Evolutionary conservation across 768 basidiomycete genomes (phyloP).

Genomic region (Tricholoma hemisulphureum): DNA sequence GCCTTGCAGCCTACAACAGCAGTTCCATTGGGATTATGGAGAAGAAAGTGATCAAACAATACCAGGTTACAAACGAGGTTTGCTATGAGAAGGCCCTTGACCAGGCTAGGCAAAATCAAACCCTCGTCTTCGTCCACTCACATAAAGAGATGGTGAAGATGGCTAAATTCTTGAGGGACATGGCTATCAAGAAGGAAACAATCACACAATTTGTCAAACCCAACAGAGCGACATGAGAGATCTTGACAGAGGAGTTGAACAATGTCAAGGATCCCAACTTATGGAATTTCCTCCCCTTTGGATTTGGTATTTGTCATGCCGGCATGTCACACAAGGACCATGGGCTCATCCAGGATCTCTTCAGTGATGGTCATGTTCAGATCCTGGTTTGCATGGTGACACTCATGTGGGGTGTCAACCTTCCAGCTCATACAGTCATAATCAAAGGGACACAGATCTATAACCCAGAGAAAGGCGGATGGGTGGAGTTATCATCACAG

Average conservation of each 20-base stretch:
- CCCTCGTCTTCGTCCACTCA: conserved; percentile 96
- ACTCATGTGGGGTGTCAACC: conserved; percentile 98
- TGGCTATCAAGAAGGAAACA: conserved; percentile 94
- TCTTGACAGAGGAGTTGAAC: conserved; percentile 78
- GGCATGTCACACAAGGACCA: conserved; percentile 94
- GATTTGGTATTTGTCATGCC: conserved; percentile 97
- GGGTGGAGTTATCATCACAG: conserved; percentile 93
- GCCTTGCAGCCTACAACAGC: conserved; percentile 93
- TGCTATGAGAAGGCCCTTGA: conserved; percentile 99
- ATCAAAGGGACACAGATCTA: conserved; percentile 99
- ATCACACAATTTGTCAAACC: conserved; percentile 95
- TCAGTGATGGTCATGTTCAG: conserved; percentile 87
- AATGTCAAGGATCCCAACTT: conserved; percentile 82
- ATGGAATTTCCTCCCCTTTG: conserved; percentile 89
- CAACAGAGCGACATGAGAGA: conserved; percentile 87
- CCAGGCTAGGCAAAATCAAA: conserved; percentile 84
- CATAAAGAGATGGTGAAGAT: conserved; percentile 99
- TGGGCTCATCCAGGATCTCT: conserved; percentile 89
- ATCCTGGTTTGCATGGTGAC: conserved; percentile 97
- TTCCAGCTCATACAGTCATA: conserved; percentile 96
- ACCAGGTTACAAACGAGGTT: conserved; percentile 97
- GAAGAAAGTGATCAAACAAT: conserved; percentile 98
- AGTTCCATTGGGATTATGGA: conserved; percentile 97
- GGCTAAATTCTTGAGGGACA: conserved; percentile 88
- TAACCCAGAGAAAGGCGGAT: conserved; percentile 97